A percentile compares a stretch with the other conserved stretches of the same genome.
Conservation (phyloP, 805 yeast species). For the Starmerella vitae region DNA sequence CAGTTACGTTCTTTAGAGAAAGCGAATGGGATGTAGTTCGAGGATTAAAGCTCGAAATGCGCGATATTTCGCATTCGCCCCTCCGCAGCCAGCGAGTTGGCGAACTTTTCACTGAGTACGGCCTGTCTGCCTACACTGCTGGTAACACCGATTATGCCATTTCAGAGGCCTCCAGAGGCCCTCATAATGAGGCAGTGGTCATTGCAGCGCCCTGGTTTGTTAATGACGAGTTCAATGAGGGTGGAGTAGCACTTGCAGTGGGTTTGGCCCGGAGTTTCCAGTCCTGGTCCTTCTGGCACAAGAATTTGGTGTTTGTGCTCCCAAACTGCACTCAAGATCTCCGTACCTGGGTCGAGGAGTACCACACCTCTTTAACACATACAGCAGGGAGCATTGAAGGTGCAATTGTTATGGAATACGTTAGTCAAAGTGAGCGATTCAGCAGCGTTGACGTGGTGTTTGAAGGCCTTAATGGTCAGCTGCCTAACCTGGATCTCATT, state of each 20-base stretch:
- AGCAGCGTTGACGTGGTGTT: constrained; percentile 62
- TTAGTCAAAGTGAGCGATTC: constrained; percentile 51
- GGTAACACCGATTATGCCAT: constrained; percentile 43
- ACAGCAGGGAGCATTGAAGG: constrained; percentile 93
- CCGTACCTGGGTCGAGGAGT: constrained; percentile 85
- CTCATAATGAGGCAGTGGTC: constrained; percentile 90
- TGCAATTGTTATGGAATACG: constrained; percentile 72
- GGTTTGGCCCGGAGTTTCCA: constrained; percentile 69
- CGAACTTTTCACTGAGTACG: constrained; percentile 55
- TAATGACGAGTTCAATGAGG: constrained; percentile 53
- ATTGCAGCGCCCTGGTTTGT: constrained; percentile 79
- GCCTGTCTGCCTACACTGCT: constrained; percentile 44
- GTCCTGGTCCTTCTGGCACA: constrained; percentile 88
- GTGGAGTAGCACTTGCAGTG: constrained; percentile 63
- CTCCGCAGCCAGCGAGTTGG: constrained; percentile 30
- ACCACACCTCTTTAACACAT: constrained; percentile 67
- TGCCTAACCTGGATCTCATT: constrained; percentile 82
- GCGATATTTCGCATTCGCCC: constrained; percentile 23
- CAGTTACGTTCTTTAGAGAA: constrained; percentile 78
- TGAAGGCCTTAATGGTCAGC: constrained; percentile 87
- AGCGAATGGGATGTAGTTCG: constrained; percentile 86
- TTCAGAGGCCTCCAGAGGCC: constrained; percentile 87
- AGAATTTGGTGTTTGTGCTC: constrained; percentile 75
- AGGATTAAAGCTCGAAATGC: constrained; percentile 60
- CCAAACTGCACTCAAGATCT: constrained; percentile 57